Conservation (phyloP, 352 stramenopile genomes). For the Pythium guiyangense region DNA sequence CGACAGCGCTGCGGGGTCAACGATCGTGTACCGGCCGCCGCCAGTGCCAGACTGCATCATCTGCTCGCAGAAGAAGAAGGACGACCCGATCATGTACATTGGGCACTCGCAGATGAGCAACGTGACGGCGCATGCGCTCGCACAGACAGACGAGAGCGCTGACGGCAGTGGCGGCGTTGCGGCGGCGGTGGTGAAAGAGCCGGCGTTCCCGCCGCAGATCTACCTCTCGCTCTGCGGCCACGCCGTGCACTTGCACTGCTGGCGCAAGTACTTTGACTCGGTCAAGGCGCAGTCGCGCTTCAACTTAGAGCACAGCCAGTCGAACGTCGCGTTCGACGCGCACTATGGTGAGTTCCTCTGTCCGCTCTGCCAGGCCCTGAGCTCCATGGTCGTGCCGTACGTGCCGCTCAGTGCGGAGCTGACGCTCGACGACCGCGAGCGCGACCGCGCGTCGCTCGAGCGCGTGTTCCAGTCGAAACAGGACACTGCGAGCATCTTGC, state of each 20-base stretch:
- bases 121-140: slow-evolving; percentile 40
- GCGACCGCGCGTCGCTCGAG: slow-evolving; percentile 62
- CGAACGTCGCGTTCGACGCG: slow-evolving; percentile 84
- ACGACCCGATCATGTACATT: slow-evolving; percentile 85
- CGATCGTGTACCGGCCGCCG: slow-evolving; percentile 62
- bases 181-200: slow-evolving; percentile 5
- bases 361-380: slow-evolving; percentile 87
- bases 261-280: slow-evolving; percentile 87
- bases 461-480: slow-evolving; percentile 70
- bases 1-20: slow-evolving; percentile 11
- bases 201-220: slow-evolving; percentile 51
- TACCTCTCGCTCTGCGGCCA: slow-evolving; percentile 87
- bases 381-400: slow-evolving; percentile 88
- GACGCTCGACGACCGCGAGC: slow-evolving; percentile 50
- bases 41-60: slow-evolving; percentile 80
- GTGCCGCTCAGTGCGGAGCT: slow-evolving; percentile 49
- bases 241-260: slow-evolving; percentile 87
- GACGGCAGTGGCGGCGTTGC: slow-evolving; percentile 23
- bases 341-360: slow-evolving; percentile 87
- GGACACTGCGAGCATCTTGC: slow-evolving; percentile 57
- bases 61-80: slow-evolving; percentile 80
- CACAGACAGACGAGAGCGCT: slow-evolving; percentile 32
- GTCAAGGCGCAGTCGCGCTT: slow-evolving; percentile 66
- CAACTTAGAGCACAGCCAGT: slow-evolving; percentile 68
- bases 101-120: slow-evolving; percentile 71